Evolutionary conservation across 257 asterid genomes (phyloP), one percentile per base, ranked within the genome.

Genomic region (Linaria vulgaris): DNA sequence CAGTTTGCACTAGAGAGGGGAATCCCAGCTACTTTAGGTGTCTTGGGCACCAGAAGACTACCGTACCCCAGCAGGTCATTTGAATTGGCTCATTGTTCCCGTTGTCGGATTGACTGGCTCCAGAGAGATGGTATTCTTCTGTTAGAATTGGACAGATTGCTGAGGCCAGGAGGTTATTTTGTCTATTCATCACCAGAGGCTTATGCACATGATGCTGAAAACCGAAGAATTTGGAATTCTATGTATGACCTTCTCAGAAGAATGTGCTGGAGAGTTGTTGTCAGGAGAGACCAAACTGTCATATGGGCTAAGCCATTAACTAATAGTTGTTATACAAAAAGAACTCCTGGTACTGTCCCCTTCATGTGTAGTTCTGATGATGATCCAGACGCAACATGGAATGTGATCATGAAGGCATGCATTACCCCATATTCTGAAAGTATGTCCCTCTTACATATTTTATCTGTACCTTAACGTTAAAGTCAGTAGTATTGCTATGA

Each of bases 1-100:
- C 97, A 92, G 77, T 88, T 92, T 66, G 96, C 97, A 1, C 45
- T 88, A n/a, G 98, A 92, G 74, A 88, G 98, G 69, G 98, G 98
- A 39, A 79, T 91, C 55, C 96, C 98, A 11, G 83, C 96, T 38
- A 63, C 87, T 54, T 67, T 91, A 61, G 98, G 98, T 48, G 96
- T 92, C 65, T 80, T 92, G 80, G 96, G 96, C 48, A 86, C 98
- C 65, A 86, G 63, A 70, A 80, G 98, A 65, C 80, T 92, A 45
- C 95, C 94, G 19, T 92, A 92, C 69, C 97, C 98, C 0, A 92
- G 98, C 71, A 82, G 98, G 73, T 86, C 97, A 27, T 92, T 91
- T 71, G 96, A 91, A 74, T 38, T 91, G 80, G 95, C 81, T 30
- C 98, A 91, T 72, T 88, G 98, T 74, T 91, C 96, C 12, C 96